Evolutionary conservation across 129 eudicot species (phyloP), one percentile per base, ranked within the genome.

Genomic region (Deinandra increscens): DNA sequence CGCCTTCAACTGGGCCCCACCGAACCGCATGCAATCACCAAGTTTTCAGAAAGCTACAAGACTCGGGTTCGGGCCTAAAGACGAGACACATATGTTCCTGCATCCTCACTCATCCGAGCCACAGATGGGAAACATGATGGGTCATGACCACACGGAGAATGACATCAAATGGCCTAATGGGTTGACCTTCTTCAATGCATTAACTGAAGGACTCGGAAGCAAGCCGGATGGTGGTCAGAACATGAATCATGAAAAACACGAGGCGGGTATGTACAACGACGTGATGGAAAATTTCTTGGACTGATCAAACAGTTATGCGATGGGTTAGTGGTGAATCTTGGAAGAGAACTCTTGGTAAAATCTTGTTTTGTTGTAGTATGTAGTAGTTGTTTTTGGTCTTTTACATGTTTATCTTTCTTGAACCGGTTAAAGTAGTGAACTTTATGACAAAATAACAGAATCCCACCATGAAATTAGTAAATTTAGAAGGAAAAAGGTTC

Each of bases 121-220:
- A n/a, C 79, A 84, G 34, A 81, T 84, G 87, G 95, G 82, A n/a
- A 85, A 83, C 59, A 83, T 84, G 90, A 83, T 81, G 81, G 81
- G 87, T 9, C 64, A 58, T 6, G 83, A 69, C 6, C 91, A 83
- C 18, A 76, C 64, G 9, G 98, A 93, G 17, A 81, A 60, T 39
- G 98, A 93, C 64, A 87, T 93, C 81, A 93, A 89, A 64, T 93
- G 98, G 98, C 96, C 98, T 29, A 93, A 87, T 49, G 98, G 98
- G 6, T 39, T 93, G 42, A 46, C 84, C 13, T 86, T 92, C 73
- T 92, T 88, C 54, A 80, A 72, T 68, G 98, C 96, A 12, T 86
- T 92, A 3, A 86, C 89, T 6, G 96, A 91, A 45, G 88, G 91
- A 18, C 26, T 87, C 4, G 88, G 82, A 18, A 72, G 67, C 77